Evolutionary conservation across 2,329 filamentous ascomycete genomes (phyloP).

Genomic region (Beauveria sp.): DNA sequence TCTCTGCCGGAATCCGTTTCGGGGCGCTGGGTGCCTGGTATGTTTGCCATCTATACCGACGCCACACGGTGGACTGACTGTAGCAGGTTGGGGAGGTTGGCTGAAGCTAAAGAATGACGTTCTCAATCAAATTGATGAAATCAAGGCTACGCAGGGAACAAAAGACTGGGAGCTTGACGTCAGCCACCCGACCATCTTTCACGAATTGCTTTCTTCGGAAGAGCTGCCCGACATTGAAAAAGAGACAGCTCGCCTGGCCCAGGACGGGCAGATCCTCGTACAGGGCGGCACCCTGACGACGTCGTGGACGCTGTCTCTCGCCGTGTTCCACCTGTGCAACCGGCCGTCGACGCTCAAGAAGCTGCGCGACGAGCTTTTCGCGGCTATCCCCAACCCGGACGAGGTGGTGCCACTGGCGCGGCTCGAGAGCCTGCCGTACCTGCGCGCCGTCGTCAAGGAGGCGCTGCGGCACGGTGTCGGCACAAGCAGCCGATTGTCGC

Average conservation of each 20-base stretch:
- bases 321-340: constrained; percentile 28
- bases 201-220: constrained; percentile 25
- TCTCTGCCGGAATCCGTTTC: constrained; percentile 28
- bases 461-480: constrained; percentile 40
- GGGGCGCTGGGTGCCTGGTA: constrained; percentile 25
- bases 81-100: constrained; percentile 28
- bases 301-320: constrained; percentile 27
- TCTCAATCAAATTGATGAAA: constrained; percentile 26
- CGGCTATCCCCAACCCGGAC: constrained; percentile 24
- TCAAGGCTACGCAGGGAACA: constrained; percentile 26
- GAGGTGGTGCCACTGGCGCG: constrained; percentile 21
- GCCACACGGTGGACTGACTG: constrained; percentile 16
- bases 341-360: constrained; percentile 22
- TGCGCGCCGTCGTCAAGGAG: constrained; percentile 45
- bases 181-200: constrained; percentile 29
- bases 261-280: constrained; percentile 32
- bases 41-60: constrained; percentile 10
- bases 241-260: constrained; percentile 24
- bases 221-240: constrained; percentile 27
- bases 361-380: constrained; percentile 29
- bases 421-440: constrained; percentile 33
- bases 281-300: constrained; percentile 35
- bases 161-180: constrained; percentile 26
- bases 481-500: constrained; percentile 39
- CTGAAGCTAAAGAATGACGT: constrained; percentile 33